Evolutionary conservation across 2,329 filamentous ascomycete species (phyloP), one percentile per base, ranked within the genome.

Genomic region (Paraconiothyrium brasiliense): DNA sequence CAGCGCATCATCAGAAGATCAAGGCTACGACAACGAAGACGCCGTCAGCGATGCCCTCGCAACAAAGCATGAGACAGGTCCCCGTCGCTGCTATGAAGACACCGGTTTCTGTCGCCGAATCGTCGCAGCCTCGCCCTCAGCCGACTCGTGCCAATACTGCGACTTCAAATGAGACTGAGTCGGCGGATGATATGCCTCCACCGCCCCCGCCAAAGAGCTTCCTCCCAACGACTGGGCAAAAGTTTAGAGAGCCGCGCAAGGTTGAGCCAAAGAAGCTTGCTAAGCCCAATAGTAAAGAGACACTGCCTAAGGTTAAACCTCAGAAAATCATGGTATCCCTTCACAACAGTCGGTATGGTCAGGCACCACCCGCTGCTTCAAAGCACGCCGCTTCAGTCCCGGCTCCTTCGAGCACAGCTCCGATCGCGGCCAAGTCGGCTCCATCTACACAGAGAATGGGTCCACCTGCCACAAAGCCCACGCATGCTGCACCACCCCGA

Each of bases 271-370:
- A 67, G 37, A 82, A 88, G 50, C 88, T 87, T 1, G 70, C 85
- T 2, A 89, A 85, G 67, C 54, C 58, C 39, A 88, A 89, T 1
- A 83, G 83, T 9, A 90, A 90, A 71, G 88, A 91, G 44, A 71
- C 82, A 0, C 67, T 83, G 3, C 67, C 78, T 11, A 92, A 90
- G 73, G 74, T 84, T 0, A 92, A 89, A 74, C 90, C 72, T 0
- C 91, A 89, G 8, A 92, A 91, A 3, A 77, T 78, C 37, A 74
- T 73, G 64, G 75, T 87, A 90, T 60, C 93, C 91, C 69, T 87
- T 86, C 60, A 89, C 92, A 62, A 91, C 76, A 76, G 71, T 49
- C 68, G 72, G 47, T 76, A 76, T 55, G 73, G 73, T 30, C 74
- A 71, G 59, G 71, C 73, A 34, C 78, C 80, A 52, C 52, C 61